Percentiles rank a stretch among this genome's conserved stretches.
Evolutionary conservation across 495 filamentous ascomycete species (phyloP).

Genomic region (Gamarada debralockiae): DNA sequence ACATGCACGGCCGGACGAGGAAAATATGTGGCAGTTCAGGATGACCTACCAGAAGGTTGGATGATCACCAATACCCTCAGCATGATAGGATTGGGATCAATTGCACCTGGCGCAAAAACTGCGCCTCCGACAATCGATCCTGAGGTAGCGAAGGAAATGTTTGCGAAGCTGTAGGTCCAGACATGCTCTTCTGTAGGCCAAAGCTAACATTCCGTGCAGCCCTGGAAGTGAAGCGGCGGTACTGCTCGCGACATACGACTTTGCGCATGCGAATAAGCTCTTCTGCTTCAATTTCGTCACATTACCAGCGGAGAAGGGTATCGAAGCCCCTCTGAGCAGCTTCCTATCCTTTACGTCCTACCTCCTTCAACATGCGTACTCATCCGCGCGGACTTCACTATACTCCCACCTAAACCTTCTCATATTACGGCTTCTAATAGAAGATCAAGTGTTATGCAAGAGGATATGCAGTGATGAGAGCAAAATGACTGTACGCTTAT

Average conservation of each 20-base stretch:
- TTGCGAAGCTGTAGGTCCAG: conserved; percentile 51
- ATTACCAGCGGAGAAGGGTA: conserved; percentile 53
- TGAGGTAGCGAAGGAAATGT: conserved; percentile 76
- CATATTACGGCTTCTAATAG: conserved; percentile 79
- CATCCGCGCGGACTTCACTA: conserved; percentile 67
- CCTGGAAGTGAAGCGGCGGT: conserved; percentile 75
- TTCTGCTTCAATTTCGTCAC: conserved; percentile 85
- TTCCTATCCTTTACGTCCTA: conserved; percentile 92
- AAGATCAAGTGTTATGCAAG: conserved; percentile 82
- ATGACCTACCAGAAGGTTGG: conserved; percentile 92
- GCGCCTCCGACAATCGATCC: conserved; percentile 52
- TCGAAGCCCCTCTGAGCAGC: conserved; percentile 71
- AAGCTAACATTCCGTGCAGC: conserved; percentile 37
- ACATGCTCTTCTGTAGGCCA: neutral
- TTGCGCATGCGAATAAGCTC: conserved; percentile 89
- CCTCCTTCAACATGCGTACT: conserved; percentile 87
- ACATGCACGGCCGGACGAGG: conserved; percentile 62
- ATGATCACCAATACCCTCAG: conserved; percentile 70
- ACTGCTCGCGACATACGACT: conserved; percentile 86
- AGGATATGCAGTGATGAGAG: conserved; percentile 78
- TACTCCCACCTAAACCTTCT: conserved; percentile 83
- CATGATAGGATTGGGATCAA: conserved; percentile 78
- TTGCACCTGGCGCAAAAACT: conserved; percentile 64
- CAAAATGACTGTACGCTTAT: conserved; percentile 73
- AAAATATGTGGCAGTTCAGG: conserved; percentile 83